These are phyloP conservation scores for Vitis hybrid DNA, from an alignment of 177 flowering plant genomes.

Conservation along the genomic window DNA sequence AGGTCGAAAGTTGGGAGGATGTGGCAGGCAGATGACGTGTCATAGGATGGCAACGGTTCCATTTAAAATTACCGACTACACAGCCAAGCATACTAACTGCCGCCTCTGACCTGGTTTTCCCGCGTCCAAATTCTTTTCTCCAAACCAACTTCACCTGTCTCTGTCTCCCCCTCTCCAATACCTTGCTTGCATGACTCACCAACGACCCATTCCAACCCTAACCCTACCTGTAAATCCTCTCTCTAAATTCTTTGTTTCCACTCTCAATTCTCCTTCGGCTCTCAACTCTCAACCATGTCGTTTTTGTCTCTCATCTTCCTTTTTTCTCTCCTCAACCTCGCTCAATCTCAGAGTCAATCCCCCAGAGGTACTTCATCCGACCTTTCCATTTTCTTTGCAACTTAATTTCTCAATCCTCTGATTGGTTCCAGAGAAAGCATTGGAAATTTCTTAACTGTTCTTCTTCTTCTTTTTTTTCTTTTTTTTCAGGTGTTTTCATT, in stretches of 20 bases:
- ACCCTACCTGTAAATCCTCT: background rate
- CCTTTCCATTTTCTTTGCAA: background rate
- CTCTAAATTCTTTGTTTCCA: conserved; percentile 2
- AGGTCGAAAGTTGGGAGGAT: no score
- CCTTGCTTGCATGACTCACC: conserved; percentile 37
- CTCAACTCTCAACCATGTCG: conserved; percentile 21
- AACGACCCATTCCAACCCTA: conserved; percentile 27
- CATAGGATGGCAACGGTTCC: background rate
- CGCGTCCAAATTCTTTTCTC: conserved; percentile 37
- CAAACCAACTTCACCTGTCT: conserved; percentile 32
- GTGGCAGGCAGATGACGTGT: no score
- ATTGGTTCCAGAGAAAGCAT: no score
- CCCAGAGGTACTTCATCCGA: conserved; percentile 23
- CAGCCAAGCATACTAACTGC: conserved; percentile 1
- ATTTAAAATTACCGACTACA: background rate
- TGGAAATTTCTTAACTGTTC: no score
- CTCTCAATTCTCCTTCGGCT: conserved; percentile 10
- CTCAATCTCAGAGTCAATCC: conserved; percentile 30
- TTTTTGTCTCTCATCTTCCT: conserved; percentile 22
- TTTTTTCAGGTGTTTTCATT: conserved; percentile 46
- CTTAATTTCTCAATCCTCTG: background rate
- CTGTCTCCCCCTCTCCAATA: conserved; percentile 10
- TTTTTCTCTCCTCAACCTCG: conserved; percentile 23
- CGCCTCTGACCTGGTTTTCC: conserved; percentile 33
- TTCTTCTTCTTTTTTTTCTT: background rate